A percentile compares a stretch with the other conserved stretches of the same genome.
Evolutionary conservation across 2,329 filamentous ascomycete genomes (phyloP).

Genomic region (Rhynchosporium secalis): DNA sequence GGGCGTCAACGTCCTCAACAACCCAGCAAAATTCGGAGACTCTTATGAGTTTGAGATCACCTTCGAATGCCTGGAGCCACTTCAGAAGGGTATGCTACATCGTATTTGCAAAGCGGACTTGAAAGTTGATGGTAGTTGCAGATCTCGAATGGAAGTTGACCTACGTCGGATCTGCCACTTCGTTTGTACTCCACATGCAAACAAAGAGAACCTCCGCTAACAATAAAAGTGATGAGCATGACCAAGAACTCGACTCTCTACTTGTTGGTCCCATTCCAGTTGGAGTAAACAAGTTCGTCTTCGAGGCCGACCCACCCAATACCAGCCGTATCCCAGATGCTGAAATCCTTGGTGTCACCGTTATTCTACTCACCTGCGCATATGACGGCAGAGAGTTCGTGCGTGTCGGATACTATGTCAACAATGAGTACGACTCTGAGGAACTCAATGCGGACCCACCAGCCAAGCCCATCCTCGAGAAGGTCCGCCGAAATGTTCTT

Average conservation of each 20-base stretch:
- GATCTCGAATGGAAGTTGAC: constrained; percentile 99
- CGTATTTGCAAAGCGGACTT: constrained; percentile 11
- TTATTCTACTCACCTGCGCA: constrained; percentile 92
- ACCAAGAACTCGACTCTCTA: constrained; percentile 96
- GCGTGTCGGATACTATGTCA: constrained; percentile 98
- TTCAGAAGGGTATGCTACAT: constrained; percentile 74
- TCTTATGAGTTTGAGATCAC: constrained; percentile 98
- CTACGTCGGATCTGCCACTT: constrained; percentile 97
- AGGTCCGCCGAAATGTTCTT: constrained; percentile 86
- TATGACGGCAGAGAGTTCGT: constrained; percentile 98
- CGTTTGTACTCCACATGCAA: constrained; percentile 55
- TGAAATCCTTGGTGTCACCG: constrained; percentile 95
- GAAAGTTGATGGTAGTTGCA: constrained; percentile 43
- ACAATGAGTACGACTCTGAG: constrained; percentile 96
- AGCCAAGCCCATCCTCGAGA: constrained; percentile 87
- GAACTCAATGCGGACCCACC: constrained; percentile 88
- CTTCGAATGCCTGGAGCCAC: constrained; percentile 92
- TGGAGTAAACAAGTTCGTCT: constrained; percentile 97
- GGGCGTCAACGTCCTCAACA: constrained; percentile 94
- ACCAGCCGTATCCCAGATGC: constrained; percentile 88
- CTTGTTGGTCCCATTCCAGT: constrained; percentile 97
- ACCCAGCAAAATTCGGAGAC: constrained; percentile 90
- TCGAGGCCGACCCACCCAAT: constrained; percentile 91
- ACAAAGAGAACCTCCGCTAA: constrained; percentile 19
- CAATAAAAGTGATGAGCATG: constrained; percentile 63